phyloP scores from a whole-genome alignment of 2,329 filamentous ascomycete genomes.

The Ascosphaera aggregata region DNA sequence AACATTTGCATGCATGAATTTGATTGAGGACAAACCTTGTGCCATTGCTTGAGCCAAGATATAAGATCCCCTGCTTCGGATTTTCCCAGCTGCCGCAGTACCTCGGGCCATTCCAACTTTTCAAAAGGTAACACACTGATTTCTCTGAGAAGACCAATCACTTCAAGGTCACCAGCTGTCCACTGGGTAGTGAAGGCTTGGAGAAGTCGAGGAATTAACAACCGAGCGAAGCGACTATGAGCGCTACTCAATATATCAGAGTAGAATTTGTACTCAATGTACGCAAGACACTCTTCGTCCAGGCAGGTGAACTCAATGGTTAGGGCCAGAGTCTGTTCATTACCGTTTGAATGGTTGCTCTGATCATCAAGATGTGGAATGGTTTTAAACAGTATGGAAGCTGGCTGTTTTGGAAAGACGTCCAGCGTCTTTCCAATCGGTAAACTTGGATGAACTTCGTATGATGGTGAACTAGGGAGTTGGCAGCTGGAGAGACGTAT shows the following conservation, averaged over 20 bases:
- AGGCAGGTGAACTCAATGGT: conserved; percentile 54
- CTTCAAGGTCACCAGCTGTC: conserved; percentile 27
- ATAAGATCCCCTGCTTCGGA: conserved; percentile 19
- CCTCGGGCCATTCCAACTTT: conserved; percentile 28
- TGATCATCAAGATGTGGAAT: conserved; percentile 11
- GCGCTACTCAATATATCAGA: conserved; percentile 23
- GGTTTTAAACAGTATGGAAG: conserved; percentile 61
- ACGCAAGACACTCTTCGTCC: conserved; percentile 42
- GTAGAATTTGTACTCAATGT: conserved; percentile 23
- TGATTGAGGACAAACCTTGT: conserved; percentile 28
- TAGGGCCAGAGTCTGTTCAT: conserved; percentile 31
- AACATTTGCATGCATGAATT: no score
- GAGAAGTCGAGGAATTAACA: conserved; percentile 28
- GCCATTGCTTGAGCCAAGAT: conserved; percentile 22
- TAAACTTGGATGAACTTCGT: conserved; percentile 28
- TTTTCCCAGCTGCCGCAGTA: conserved; percentile 27
- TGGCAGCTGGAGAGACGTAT: conserved; percentile 48
- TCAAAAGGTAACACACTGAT: conserved; percentile 28
- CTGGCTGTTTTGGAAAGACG: conserved; percentile 61
- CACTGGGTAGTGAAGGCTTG: conserved; percentile 23
- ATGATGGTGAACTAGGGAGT: conserved; percentile 44
- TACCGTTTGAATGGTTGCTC: conserved; percentile 10
- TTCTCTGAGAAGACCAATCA: conserved; percentile 29
- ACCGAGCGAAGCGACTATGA: conserved; percentile 22
- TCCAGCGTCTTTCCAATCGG: conserved; percentile 25